These are phyloP conservation scores for Brassica juncea DNA, from an alignment of 345 rosid genomes.

Conservation along the genomic window DNA sequence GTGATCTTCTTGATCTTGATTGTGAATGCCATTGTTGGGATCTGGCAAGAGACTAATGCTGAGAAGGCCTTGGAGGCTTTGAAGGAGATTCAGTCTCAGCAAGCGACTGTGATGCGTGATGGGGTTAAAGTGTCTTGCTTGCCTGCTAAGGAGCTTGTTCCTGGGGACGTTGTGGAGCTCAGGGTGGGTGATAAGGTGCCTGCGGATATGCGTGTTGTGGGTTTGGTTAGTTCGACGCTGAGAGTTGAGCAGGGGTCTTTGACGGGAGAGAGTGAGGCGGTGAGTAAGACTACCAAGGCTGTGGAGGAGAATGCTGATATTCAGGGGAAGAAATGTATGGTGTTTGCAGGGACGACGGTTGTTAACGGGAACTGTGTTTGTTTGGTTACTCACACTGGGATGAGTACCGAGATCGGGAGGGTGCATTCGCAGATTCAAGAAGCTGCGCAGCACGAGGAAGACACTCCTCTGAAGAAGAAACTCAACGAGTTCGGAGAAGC, in stretches of 20 bases:
- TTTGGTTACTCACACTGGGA: conserved; percentile 75
- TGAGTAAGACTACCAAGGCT: conserved; percentile 67
- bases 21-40: conserved; percentile 82
- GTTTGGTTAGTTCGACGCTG: conserved; percentile 60
- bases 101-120: conserved; percentile 68
- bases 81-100: conserved; percentile 89
- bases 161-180: conserved; percentile 89
- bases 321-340: conserved; percentile 87
- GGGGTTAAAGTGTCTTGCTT: conserved; percentile 51
- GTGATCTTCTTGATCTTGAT: conserved; percentile 89
- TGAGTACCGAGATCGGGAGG: conserved; percentile 86
- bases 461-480: conserved; percentile 92
- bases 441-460: conserved; percentile 81
- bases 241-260: conserved; percentile 88
- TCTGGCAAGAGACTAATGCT: conserved; percentile 93
- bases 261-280: conserved; percentile 93
- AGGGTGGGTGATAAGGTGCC: conserved; percentile 91
- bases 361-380: conserved; percentile 85
- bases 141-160: conserved; percentile 86
- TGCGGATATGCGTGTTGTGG: conserved; percentile 71
- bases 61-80: conserved; percentile 93
- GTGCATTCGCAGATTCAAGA: conserved; percentile 93
- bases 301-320: conserved; percentile 72
- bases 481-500: conserved; percentile 84
- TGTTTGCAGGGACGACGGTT: conserved; percentile 85